Base-by-base conservation (phyloP, 164 flowering plant species). In the Liriodendron chinense region DNA sequence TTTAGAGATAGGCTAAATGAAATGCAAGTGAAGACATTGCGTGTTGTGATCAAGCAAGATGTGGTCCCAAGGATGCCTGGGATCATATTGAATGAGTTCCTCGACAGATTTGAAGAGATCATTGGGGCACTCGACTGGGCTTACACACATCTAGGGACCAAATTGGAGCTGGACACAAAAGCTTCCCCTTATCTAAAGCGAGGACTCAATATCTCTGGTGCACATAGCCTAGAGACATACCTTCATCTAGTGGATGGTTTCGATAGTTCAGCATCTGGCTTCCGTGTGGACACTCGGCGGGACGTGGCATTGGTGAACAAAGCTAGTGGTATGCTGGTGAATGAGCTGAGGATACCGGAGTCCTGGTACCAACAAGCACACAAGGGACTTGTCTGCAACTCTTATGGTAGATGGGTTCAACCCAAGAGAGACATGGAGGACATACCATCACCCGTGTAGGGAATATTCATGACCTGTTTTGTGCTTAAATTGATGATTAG, bases 201-300 rank as follows among this genome's bases (percentile, higher is more conserved):
- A 0, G 87, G 78, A 24, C 50, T 80, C 43, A 71, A 89, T 62
- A 47, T 80, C 9, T 3, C 22, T 1, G 90, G 89, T n/a, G 76
- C 68, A 23, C 96, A 91, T 74, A 83, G 73, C 72, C 65, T 87
- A 62, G 81, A 79, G 69, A 79, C 81, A 34, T 90, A 90, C 62
- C 86, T 91, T 5, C 96, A 91, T 77, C 77, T 90, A 0, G 76
- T 88, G 2, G 94, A 89, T 74, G 92, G 89, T 2, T 84, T 73
- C 22, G 10, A 9, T 0, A 65, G 84, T 50, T n/a, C 50, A 6
- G 68, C 49, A 1, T 25, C 79, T 5, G 22, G 71, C 23, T 89
- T 87, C 59, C 61, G 90, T 22, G 14, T 16, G 7, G 82, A 83
- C 49, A 85, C 87, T 14, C n/a, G n/a, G n/a, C n/a, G n/a, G n/a